Percentiles rank a stretch among this genome's conserved stretches.
Conservation (phyloP, 805 yeast genomes). For the Hagleromyces aurorensis region DNA sequence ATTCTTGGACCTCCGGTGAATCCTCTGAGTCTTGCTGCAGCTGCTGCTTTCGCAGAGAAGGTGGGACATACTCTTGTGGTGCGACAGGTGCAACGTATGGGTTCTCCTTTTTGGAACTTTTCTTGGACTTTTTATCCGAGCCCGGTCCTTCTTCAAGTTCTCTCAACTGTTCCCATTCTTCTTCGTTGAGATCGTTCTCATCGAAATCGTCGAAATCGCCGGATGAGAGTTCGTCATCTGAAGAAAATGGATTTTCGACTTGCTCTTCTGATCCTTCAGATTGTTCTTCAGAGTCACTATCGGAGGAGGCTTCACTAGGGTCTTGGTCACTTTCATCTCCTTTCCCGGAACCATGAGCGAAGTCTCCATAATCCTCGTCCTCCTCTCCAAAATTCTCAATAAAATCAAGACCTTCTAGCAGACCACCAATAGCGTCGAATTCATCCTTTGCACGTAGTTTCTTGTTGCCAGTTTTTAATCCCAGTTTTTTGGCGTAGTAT, state of each 20-base stretch:
- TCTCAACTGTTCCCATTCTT: slow-evolving; percentile 27
- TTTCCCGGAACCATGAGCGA: slow-evolving; percentile 14
- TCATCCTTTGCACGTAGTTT: slow-evolving; percentile 42
- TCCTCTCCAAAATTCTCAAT: slow-evolving; percentile 32
- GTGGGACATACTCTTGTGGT: slow-evolving; percentile 60
- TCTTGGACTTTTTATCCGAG: slow-evolving; percentile 24
- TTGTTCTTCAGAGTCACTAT: slow-evolving; percentile 21
- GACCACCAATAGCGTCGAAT: slow-evolving; percentile 75
- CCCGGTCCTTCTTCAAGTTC: slow-evolving; percentile 28
- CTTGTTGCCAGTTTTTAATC: slow-evolving; percentile 50
- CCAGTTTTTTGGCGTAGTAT: slow-evolving; percentile 76
- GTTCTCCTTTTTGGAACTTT: slow-evolving; percentile 44
- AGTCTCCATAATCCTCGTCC: slow-evolving; percentile 28
- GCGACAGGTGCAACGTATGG: slow-evolving; percentile 63
- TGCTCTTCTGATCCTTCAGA: slow-evolving; percentile 20
- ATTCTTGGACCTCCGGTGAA: slow-evolving; percentile 39
- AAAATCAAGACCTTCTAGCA: slow-evolving; percentile 58
- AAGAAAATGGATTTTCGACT: slow-evolving; percentile 31
- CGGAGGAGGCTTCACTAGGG: slow-evolving; percentile 26
- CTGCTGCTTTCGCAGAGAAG: slow-evolving; percentile 62
- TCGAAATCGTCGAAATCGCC: slow-evolving; percentile 39
- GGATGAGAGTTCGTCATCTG: slow-evolving; percentile 37
- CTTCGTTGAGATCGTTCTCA: slow-evolving; percentile 33
- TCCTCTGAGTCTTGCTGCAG: slow-evolving; percentile 32
- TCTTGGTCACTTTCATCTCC: slow-evolving; percentile 27